phyloP scores from a whole-genome alignment of 2,329 filamentous ascomycete species.

The Alternaria sp. region DNA sequence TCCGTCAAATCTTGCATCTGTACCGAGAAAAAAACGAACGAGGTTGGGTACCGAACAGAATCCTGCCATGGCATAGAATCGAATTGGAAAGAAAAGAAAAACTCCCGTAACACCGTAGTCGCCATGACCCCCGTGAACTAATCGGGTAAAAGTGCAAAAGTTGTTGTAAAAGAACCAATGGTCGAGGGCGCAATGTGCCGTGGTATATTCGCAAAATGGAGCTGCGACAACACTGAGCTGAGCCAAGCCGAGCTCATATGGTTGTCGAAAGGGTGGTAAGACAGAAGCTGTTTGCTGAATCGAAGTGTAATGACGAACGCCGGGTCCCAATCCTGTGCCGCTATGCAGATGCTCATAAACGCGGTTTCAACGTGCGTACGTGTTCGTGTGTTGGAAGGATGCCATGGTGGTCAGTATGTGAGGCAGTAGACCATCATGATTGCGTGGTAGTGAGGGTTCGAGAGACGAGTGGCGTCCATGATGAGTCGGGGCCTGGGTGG shows the following conservation, averaged over 20 bases:
- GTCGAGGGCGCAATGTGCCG: conserved; percentile 13
- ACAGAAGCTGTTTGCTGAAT: conserved; percentile 37
- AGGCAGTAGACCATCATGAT: conserved; percentile 47
- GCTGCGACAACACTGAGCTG: conserved; percentile 9
- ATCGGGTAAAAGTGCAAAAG: conserved; percentile 3
- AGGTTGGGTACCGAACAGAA: neutral
- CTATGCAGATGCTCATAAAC: conserved; percentile 50
- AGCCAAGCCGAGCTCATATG: conserved; percentile 3
- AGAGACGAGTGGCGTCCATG: conserved; percentile 42
- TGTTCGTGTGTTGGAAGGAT: conserved; percentile 25
- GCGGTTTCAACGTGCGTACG: conserved; percentile 31
- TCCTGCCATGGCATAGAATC: conserved; percentile 4
- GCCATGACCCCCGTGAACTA: neutral
- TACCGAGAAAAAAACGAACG: neutral
- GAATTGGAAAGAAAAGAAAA: neutral
- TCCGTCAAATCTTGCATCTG: neutral
- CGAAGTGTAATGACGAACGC: conserved; percentile 40
- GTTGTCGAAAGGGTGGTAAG: conserved; percentile 27
- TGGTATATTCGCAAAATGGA: conserved; percentile 18
- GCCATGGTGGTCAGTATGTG: conserved; percentile 28
- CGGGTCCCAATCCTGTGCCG: conserved; percentile 36
- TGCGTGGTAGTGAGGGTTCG: conserved; percentile 40
- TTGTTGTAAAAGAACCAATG: conserved; percentile 1
- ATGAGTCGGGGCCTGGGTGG: conserved; percentile 38
- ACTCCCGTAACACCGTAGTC: conserved; percentile 12